Evolutionary conservation across 768 basidiomycete genomes (phyloP), one percentile per base, ranked within the genome.

Genomic region (Neoboletus brunneissimus): DNA sequence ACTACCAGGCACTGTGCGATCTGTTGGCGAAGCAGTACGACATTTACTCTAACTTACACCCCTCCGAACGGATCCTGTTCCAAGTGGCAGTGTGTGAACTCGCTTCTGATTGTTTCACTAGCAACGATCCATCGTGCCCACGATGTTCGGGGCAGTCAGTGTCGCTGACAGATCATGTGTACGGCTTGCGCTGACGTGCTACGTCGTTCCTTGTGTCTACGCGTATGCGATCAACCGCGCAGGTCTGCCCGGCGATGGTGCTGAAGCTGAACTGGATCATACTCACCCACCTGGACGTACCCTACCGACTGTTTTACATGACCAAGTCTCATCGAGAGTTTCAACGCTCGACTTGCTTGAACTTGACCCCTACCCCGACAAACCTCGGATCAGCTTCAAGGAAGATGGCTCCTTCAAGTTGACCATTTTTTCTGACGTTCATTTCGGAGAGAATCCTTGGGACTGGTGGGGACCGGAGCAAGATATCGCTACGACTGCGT

Each of bases 381-480:
- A 81, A 56, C 78, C 79, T 15, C 79, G 80, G 13, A 58, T 89
- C 16, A 77, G 75, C 2, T 90, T 89, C 69, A 73, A 75, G 9
- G 31, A 67, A 0, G 79, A 87, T 64, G 84, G 83, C 2, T 81
- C 81, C 1, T 87, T 91, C 77, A 89, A 87, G 69, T 62, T 91
- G 45, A 86, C 83, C 15, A 77, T 89, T 7, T 88, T 90, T 67
- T 87, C 86, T 8, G 89, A 91, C 62, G 69, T 89, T 31, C 88
- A 90, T 64, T 89, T 79, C 57, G 88, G 89, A 27, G 88, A 90
- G 70, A 85, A 88, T 61, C 85, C 87, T 9, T 86, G 84, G 82
- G 84, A 84, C 51, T 67, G 57, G 9, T 86, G 85, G 82, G 87
- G 88, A 0, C 83, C 83, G 20, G 73, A 78, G 60, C 86, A 90